Base-by-base conservation (phyloP, 129 eudicot genomes). In the Artemisia argyi region DNA sequence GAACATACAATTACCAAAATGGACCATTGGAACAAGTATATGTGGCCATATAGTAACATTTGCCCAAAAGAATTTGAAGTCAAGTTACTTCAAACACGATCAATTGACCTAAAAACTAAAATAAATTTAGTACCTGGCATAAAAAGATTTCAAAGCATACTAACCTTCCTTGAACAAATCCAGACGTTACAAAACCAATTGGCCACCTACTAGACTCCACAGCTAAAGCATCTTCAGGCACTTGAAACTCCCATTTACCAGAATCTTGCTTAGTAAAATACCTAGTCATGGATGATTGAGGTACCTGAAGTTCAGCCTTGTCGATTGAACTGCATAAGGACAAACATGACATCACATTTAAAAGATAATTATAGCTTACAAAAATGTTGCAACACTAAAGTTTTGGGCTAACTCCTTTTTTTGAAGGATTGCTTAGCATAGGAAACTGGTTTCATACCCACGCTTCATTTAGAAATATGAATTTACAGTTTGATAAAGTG, bases 131-230 rank as follows among this genome's bases (percentile, higher is more conserved):
- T 30, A 30, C 6, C 4, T 30, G 28, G 69, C 30, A 73, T 35
- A 61, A 44, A 49, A 16, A 6, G n/a, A 66, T 48, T 28, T 18
- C 7, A 44, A 24, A 32, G 4, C 55, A 53, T 44, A 80, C 84
- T 26, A 66, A 84, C 99, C 97, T 88, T 83, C 99, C 99, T n/a
- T 74, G 86, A 67, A 95, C 94, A 78, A 90, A 95, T 65, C 97
- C 99, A 30, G 88, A 79, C 28, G 97, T 90, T 28, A 95, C 87
- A 67, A 90, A 95, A 15, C 97, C 99, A 72, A 95, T 80, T 17
- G 97, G 97, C 85, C 89, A 80, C 73, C 99, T 84, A 76, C 71
- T 81, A 20, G 85, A 80, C 66, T 85, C 92, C 51, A 30, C 67
- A 26, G 76, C 81, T 68, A 64, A 72, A 69, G 87, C 82, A 66